Base-by-base conservation (phyloP, 345 rosid species). In the Clarkia xantiana region DNA sequence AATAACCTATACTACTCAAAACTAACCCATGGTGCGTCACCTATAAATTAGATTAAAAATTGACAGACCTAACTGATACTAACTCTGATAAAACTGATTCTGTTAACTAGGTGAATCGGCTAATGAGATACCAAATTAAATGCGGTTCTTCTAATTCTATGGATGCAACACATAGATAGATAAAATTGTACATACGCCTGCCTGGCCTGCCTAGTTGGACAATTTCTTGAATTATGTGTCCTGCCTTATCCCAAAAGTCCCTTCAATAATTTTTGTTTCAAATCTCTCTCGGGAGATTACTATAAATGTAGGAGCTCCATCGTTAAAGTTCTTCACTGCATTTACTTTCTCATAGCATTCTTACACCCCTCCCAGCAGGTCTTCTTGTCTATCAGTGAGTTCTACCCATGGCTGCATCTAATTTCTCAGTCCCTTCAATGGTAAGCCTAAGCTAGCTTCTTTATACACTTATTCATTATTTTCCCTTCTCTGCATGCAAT, bases 371-470 rank as follows among this genome's bases (percentile, higher is more conserved):
- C 49, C 40, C 41, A 41, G 16, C 40, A 14, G 6, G 4, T 48
- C 54, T 36, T 48, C 18, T 22, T 18, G 46, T 22, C 48, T 16
- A 6, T 18, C 19, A 18, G 14, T n/a, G 57, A 69, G 64, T 70
- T 78, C 70, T 68, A 63, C 52, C 86, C 76, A 86, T 86, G 95
- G 86, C 83, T 73, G 77, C 89, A 72, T 86, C 97, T 70, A n/a
- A n/a, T n/a, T 83, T 75, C 79, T 79, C 94, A 18, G 84, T 72
- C 52, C 85, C 91, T 67, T 86, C 95, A 44, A 72, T 90, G 95
- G 97, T 90, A 76, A 60, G 63, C 40, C 34, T 14, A 41, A 5
- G 14, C 20, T 20, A 22, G 2, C 20, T 9, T 12, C 18, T 18
- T 47, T 15, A 14, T 14, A 15, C 42, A 9, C 13, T 23, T 13